A percentile compares a stretch with the other conserved stretches of the same genome.
Conservation (phyloP, 2,329 filamentous ascomycete genomes). For the Colletotrichum sp. region DNA sequence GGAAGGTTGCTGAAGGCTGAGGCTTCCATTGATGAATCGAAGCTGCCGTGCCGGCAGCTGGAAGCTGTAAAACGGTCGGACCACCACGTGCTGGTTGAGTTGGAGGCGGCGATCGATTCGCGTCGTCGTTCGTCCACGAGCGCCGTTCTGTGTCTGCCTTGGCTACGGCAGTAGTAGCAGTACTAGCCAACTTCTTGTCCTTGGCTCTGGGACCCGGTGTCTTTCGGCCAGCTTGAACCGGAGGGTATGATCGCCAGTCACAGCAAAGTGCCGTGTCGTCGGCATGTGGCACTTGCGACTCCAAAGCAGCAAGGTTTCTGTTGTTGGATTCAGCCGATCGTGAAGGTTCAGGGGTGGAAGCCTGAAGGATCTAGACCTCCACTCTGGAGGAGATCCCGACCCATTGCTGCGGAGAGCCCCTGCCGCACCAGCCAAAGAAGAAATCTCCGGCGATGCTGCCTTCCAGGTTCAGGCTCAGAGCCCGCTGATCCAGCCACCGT, state of each 20-base stretch:
- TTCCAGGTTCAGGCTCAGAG: background rate
- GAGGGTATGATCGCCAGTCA: conserved; percentile 11
- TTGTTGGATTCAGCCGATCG: background rate
- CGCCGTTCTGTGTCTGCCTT: background rate
- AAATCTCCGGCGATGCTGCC: background rate
- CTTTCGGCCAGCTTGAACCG: background rate
- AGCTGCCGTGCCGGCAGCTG: background rate
- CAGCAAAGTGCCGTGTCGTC: conserved; percentile 1
- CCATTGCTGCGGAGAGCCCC: background rate
- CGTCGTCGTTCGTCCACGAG: background rate
- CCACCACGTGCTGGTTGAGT: background rate
- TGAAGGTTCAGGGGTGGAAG: background rate
- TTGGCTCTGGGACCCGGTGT: background rate
- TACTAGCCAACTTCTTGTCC: background rate
- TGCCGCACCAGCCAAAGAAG: background rate
- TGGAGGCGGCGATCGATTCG: background rate
- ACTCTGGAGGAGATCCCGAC: background rate
- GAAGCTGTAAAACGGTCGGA: background rate
- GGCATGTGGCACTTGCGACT: background rate
- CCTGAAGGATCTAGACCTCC: background rate
- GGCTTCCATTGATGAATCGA: background rate
- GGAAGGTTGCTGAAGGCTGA: conserved; percentile 7
- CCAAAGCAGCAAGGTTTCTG: background rate
- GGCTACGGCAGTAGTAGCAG: background rate
- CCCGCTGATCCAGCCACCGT: background rate